These are phyloP conservation scores for Wickerhamiella australiensis DNA, from an alignment of 805 yeast species.

Conservation along the genomic window DNA sequence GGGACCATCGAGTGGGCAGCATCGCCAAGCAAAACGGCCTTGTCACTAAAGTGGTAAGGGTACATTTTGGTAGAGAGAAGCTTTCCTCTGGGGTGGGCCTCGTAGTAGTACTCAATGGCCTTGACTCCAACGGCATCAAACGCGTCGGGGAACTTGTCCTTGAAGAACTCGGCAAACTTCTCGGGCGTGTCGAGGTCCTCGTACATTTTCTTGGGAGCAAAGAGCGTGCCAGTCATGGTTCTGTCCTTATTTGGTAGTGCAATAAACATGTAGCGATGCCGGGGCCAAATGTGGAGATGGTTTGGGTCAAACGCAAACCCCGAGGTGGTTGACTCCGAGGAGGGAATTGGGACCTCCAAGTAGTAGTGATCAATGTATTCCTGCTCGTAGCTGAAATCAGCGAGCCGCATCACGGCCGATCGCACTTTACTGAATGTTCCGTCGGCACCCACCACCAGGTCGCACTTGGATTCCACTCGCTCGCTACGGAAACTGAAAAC, in stretches of 20 bases:
- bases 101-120: conserved; percentile 38
- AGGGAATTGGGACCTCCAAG: conserved; percentile 66
- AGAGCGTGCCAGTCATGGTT: conserved; percentile 79
- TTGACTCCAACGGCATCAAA: conserved; percentile 51
- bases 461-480: conserved; percentile 22
- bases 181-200: conserved; percentile 36
- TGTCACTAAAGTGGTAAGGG: conserved; percentile 56
- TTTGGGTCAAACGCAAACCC: conserved; percentile 49
- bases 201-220: conserved; percentile 63
- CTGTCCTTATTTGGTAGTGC: conserved; percentile 80
- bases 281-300: conserved; percentile 88
- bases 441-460: conserved; percentile 66
- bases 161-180: conserved; percentile 44
- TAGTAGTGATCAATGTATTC: conserved; percentile 77
- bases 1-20: conserved; percentile 98
- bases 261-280: conserved; percentile 74
- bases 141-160: conserved; percentile 61
- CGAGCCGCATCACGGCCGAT: conserved; percentile 48
- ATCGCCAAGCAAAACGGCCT: conserved; percentile 68
- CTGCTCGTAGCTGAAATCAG: conserved; percentile 60
- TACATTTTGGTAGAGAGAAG: conserved; percentile 57
- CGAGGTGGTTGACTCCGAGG: conserved; percentile 30
- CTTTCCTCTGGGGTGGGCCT: conserved; percentile 58
- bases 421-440: conserved; percentile 73
- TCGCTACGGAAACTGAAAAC: not conserved